These are phyloP conservation scores for Xylariaceae sp. DNA, from an alignment of 2,329 filamentous ascomycete genomes.

Conservation along the genomic window DNA sequence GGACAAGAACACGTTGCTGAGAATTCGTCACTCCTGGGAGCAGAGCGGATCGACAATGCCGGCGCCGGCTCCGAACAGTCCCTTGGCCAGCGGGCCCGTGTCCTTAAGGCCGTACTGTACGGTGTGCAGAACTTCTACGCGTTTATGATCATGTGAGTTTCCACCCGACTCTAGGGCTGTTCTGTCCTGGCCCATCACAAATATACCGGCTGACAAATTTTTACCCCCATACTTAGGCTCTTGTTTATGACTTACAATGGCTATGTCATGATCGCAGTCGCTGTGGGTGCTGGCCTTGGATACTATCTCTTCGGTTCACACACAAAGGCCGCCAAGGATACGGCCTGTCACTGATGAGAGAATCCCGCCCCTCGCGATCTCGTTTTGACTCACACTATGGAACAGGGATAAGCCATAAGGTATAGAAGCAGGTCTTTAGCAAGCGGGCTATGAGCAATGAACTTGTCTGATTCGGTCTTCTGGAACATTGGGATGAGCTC, in stretches of 20 bases:
- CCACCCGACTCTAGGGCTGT: background rate
- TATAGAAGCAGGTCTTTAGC: too few species aligned
- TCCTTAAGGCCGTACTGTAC: slow-evolving; percentile 81
- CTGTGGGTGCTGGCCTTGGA: slow-evolving; percentile 81
- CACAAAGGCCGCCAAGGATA: slow-evolving; percentile 72
- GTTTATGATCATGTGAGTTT: slow-evolving; percentile 96
- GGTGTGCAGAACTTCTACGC: slow-evolving; percentile 95
- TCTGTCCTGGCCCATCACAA: too few species aligned
- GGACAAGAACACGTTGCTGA: slow-evolving; percentile 51
- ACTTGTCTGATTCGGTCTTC: too few species aligned
- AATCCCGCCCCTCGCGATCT: too few species aligned
- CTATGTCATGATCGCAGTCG: slow-evolving; percentile 91
- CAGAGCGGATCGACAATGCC: slow-evolving; percentile 66
- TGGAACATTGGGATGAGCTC: too few species aligned
- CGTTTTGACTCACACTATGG: background rate
- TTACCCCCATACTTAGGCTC: slow-evolving; percentile 58
- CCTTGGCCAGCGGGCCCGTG: slow-evolving; percentile 61
- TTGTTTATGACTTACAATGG: slow-evolving; percentile 99
- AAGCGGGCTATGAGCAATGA: too few species aligned
- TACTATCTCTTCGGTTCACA: slow-evolving; percentile 76
- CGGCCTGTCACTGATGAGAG: slow-evolving; percentile 84
- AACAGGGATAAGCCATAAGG: too few species aligned
- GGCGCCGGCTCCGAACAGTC: slow-evolving; percentile 43
- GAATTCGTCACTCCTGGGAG: slow-evolving; percentile 58
- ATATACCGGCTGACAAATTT: too few species aligned